Base-by-base conservation (phyloP, 306 rosid species). In the Datisca glomerata region DNA sequence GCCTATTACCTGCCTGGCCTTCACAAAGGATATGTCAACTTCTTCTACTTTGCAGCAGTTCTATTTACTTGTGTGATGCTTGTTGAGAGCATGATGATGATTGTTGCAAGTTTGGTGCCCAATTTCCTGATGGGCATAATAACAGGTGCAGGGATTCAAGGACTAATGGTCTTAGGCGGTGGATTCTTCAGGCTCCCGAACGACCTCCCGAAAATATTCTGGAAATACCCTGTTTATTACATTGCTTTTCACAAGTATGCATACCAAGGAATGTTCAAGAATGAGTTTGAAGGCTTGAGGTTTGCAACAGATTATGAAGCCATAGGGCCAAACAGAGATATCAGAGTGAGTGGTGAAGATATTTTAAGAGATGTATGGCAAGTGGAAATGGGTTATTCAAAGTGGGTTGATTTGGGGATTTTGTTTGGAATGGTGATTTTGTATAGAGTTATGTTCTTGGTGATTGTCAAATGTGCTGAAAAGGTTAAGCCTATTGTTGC, bases 81-180 rank as follows among this genome's bases (percentile, higher is more conserved):
- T 12, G 87, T 85, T 3, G 96, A 85, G 63, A 76, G 87, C 63
- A 64, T 80, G 0, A 85, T 80, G 93, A 80, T 85, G 96, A 67
- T 38, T n/a, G n/a, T n/a, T 13, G 85, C 87, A 0, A 66, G 75
- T 45, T 29, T 80, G 3, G 81, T 85, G 10, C 93, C 96, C 1
- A 51, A 80, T 59, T 74, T 63, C 27, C 85, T 85, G 0, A 71
- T 80, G 93, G 96, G 96, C 0, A 76, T 80, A 4, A 85, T 80
- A 41, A 34, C 65, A 0, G 87, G 96, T 9, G 70, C 85, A 29
- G 93, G 96, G 40, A 53, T 80, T 38, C 87, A 76, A 64, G 93
- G 79, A 17, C 34, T 77, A 0, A 68, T 85, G 87, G 59, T 85
- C 0, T 21, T 80, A 3, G 41, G 17, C 0, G 74, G 73, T 0